Base-by-base conservation (phyloP, 805 yeast genomes). In the Saccharomycopsis capsularis region DNA sequence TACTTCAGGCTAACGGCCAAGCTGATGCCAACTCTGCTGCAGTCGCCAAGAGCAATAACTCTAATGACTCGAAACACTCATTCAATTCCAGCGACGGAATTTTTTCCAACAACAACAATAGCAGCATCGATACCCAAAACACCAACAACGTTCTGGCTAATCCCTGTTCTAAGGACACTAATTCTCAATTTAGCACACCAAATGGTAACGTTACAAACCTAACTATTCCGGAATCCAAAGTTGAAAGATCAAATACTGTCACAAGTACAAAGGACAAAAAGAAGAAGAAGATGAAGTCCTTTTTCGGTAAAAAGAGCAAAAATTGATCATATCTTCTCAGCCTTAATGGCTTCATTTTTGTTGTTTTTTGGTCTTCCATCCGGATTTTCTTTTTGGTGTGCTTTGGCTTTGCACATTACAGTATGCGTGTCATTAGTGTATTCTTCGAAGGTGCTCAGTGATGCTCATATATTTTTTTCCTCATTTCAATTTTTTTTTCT, bases 221-320 rank as follows among this genome's bases (percentile, higher is more conserved):
- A 2, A 29, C 24, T 19, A 40, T 41, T 2, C 30, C 37, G n/a
- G 24, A 45, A 7, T 34, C 44, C 18, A 34, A 34, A 24, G 18
- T 21, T n/a, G 51, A 35, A 38, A 37, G 46, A 36, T 46, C 46
- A 22, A 37, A 48, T 22, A 45, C 52, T 9, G 18, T 22, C 13
- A 35, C 29, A 30, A 46, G 46, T 34, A 30, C 21, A 3, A 44
- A 46, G 16, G 44, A 46, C 25, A 50, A 46, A 21, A 45, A 40
- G 42, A 45, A 40, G 16, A 46, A 49, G 42, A 49, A 49, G 23
- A 52, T 36, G 55, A 49, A 46, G 48, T 36, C 41, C 5, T 45
- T 52, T 44, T 52, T 52, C 40, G 52, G 51, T 5, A 46, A 48
- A 22, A 52, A 52, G 42, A 34, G 19, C 19, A 34, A 34, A n/a